phyloP scores from a whole-genome alignment of 495 filamentous ascomycete species.

The Terfezia claveryi region DNA sequence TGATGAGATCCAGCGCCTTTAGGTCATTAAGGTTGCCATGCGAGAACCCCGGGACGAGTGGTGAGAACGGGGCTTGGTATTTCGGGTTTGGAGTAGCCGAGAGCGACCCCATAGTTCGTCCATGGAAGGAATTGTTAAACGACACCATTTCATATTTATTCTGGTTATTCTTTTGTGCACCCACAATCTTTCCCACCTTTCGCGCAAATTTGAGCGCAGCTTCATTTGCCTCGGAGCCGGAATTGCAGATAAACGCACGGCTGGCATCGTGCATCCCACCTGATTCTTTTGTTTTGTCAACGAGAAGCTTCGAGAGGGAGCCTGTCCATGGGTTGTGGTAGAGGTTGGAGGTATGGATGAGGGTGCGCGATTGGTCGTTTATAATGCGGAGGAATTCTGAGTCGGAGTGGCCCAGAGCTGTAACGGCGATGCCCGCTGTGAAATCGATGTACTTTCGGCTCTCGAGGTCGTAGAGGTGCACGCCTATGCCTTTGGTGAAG shows the following conservation, averaged over 20 bases:
- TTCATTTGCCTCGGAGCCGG: constrained; percentile 87
- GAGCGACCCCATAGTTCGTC: constrained; percentile 78
- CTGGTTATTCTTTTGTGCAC: constrained; percentile 35
- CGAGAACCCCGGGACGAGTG: constrained; percentile 83
- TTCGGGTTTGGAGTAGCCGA: constrained; percentile 96
- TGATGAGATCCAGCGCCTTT: constrained; percentile 48
- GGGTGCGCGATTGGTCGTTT: constrained; percentile 52
- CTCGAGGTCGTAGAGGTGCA: constrained; percentile 74
- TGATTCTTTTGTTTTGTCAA: constrained; percentile 47
- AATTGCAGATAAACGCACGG: constrained; percentile 87
- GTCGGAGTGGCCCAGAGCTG: constrained; percentile 73
- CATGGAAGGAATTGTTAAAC: constrained; percentile 83
- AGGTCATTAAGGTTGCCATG: constrained; percentile 75
- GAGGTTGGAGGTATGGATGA: constrained; percentile 81
- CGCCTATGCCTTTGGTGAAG: constrained; percentile 69
- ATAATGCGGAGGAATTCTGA: constrained; percentile 41
- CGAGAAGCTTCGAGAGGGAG: constrained; percentile 61
- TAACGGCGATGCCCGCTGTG: constrained; percentile 90
- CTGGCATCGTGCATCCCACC: constrained; percentile 61
- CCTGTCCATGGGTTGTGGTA: constrained; percentile 94
- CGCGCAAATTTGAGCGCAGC: constrained; percentile 91
- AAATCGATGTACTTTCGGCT: constrained; percentile 79
- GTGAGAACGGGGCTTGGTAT: constrained; percentile 83
- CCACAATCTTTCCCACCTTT: constrained; percentile 54
- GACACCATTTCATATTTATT: constrained; percentile 66